phyloP scores from a whole-genome alignment of 768 basidiomycete species.

The Gloeophyllum trabeum region DNA sequence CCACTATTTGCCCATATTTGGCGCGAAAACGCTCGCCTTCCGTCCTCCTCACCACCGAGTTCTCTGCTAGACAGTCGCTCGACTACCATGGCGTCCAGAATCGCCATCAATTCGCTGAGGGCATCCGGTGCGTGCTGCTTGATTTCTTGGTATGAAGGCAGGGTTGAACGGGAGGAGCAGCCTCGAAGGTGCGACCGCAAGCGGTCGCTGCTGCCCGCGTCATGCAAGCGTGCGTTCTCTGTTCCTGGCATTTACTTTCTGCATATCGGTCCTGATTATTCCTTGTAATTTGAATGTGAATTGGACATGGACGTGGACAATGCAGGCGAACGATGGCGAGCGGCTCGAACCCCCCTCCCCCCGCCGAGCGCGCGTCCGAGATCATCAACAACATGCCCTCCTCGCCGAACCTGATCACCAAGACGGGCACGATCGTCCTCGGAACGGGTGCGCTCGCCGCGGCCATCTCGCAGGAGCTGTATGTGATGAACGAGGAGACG shows the following conservation, averaged over 20 bases:
- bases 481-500: constrained; percentile 95
- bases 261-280: constrained; percentile 4
- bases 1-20: background rate
- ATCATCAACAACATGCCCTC: constrained; percentile 82
- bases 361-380: constrained; percentile 79
- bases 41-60: background rate
- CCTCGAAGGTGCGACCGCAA: constrained; percentile 17
- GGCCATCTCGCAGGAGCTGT: constrained; percentile 94
- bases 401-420: constrained; percentile 83
- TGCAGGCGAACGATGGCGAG: constrained; percentile 55
- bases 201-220: constrained; percentile 34
- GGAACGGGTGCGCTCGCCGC: constrained; percentile 83
- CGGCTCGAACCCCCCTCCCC: constrained; percentile 47
- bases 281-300: background rate
- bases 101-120: constrained; percentile 14
- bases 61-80: background rate
- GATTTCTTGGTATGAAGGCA: background rate
- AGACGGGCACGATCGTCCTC: constrained; percentile 87
- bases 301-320: constrained; percentile 5
- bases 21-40: background rate
- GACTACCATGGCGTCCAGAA: constrained; percentile 15
- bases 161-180: constrained; percentile 1
- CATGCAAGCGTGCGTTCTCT: constrained; percentile 32
- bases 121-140: constrained; percentile 9
- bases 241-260: constrained; percentile 3